These are phyloP conservation scores for Arthrobotrys iridis DNA, from an alignment of 2,329 filamentous ascomycete genomes.

Conservation along the genomic window DNA sequence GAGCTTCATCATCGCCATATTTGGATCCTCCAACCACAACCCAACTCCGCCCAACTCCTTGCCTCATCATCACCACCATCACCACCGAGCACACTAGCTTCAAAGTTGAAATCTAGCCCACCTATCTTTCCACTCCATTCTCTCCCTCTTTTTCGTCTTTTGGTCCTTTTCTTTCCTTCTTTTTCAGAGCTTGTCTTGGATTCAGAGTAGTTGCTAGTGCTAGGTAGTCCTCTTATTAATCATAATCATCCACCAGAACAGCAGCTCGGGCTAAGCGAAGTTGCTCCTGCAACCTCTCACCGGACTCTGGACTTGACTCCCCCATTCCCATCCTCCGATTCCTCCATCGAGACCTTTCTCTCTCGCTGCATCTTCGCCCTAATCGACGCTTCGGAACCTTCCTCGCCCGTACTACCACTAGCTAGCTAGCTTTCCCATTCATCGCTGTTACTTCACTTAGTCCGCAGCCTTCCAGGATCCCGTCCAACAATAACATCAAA, in stretches of 20 bases:
- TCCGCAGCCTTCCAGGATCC: slow-evolving; percentile 15
- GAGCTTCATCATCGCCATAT: neutral
- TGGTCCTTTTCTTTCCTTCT: neutral
- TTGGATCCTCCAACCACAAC: neutral
- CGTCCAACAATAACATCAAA: slow-evolving; percentile 7
- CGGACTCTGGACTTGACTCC: slow-evolving; percentile 8
- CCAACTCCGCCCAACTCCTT: neutral
- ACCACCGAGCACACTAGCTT: neutral
- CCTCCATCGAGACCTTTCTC: neutral
- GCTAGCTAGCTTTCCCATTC: neutral
- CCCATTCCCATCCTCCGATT: slow-evolving; percentile 21
- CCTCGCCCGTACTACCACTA: slow-evolving; percentile 11
- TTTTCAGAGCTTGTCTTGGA: neutral
- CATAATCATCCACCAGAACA: neutral
- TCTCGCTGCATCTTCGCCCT: neutral
- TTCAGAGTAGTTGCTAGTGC: neutral
- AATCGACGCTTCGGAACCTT: slow-evolving; percentile 2
- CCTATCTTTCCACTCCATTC: neutral
- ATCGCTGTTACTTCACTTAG: slow-evolving; percentile 1
- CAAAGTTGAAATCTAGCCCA: slow-evolving; percentile 1
- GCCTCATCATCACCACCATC: neutral
- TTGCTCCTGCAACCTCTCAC: slow-evolving; percentile 18
- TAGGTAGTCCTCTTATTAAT: neutral
- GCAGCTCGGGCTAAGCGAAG: slow-evolving; percentile 1
- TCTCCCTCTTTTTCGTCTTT: neutral